Base-by-base conservation (phyloP, 2,329 filamentous ascomycete genomes). In the Botrytis paeoniae region DNA sequence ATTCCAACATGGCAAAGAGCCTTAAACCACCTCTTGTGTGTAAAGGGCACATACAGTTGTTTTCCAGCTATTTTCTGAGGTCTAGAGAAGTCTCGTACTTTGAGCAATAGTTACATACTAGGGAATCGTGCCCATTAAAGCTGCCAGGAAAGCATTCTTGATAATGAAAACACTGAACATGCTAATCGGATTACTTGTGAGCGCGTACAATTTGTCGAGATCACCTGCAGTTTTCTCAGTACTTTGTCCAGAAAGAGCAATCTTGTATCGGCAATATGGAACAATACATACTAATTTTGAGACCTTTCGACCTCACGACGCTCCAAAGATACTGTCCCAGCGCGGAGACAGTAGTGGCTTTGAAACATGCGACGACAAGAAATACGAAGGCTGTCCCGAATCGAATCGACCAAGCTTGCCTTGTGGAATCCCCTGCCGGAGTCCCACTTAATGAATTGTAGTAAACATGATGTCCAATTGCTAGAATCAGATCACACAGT, bases 291-390 rank as follows among this genome's bases (percentile, higher is more conserved):
- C 62, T 41, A 18, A 65, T 65, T 32, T 25, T 45, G 25, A 74
- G 72, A 5, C 71, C n/a, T 32, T 75, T 76, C 16, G 63, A 37
- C 51, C 71, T 73, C 9, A 75, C 57, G 2, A 76, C 9, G 5
- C 60, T 74, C 76, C 76, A 77, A 18, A 76, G 65, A 43, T 75
- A 75, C 37, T 78, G 74, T n/a, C 71, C 70, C 48, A 75, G 74
- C 22, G 74, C 68, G 32, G 45, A 51, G 37, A 70, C 59, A 18
- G 57, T 70, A 32, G 73, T 70, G 12, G 75, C 73, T 63, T 66
- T 61, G 2, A 78, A 63, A 22, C 35, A 61, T 12, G 74, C 74
- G 37, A 74, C 57, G 20, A 70, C 51, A 1, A 76, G 43, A 35
- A 75, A 75, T 22, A 73, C 60, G 48, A 78, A 75, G 18, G 71